These are phyloP conservation scores for Xanthoconium stramineum DNA, from an alignment of 768 basidiomycete species.

Conservation along the genomic window DNA sequence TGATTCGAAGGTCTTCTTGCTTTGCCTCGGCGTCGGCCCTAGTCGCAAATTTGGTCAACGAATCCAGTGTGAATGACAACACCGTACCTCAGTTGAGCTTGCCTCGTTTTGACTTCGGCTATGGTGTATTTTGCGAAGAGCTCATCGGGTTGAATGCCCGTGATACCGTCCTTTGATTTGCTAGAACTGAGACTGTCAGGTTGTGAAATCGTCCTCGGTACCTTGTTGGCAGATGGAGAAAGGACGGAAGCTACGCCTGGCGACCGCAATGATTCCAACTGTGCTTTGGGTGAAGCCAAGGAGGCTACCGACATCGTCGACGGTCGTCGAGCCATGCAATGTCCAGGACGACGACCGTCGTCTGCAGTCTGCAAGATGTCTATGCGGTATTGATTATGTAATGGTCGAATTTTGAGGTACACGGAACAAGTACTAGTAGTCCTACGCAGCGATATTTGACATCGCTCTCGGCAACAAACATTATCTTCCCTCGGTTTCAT, in stretches of 20 bases:
- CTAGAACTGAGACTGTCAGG: conserved; percentile 5
- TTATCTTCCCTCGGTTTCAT: conserved; percentile 24
- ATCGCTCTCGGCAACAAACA: conserved; percentile 13
- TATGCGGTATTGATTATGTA: conserved; percentile 19
- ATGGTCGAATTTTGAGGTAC: neutral
- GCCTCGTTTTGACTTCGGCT: conserved; percentile 62
- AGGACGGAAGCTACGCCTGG: conserved; percentile 2
- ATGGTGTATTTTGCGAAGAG: conserved; percentile 71
- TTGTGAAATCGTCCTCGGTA: conserved; percentile 8
- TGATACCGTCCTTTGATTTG: conserved; percentile 18
- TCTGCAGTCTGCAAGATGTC: neutral
- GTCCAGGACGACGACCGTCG: neutral
- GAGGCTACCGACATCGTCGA: conserved; percentile 34
- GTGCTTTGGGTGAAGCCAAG: conserved; percentile 18
- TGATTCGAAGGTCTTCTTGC: conserved; percentile 81
- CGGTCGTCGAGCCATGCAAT: conserved; percentile 39
- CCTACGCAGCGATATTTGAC: conserved; percentile 4
- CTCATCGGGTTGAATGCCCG: conserved; percentile 61
- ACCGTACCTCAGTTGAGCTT: conserved; percentile 63
- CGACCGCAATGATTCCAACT: conserved; percentile 8
- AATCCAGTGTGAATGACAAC: conserved; percentile 2
- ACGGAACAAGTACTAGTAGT: neutral
- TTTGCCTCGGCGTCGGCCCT: conserved; percentile 84
- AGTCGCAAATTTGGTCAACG: conserved; percentile 2
- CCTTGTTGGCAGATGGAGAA: conserved; percentile 8